Evolutionary conservation across 805 yeast species (phyloP), one percentile per base, ranked within the genome.

Genomic region (Candida vaughaniae): DNA sequence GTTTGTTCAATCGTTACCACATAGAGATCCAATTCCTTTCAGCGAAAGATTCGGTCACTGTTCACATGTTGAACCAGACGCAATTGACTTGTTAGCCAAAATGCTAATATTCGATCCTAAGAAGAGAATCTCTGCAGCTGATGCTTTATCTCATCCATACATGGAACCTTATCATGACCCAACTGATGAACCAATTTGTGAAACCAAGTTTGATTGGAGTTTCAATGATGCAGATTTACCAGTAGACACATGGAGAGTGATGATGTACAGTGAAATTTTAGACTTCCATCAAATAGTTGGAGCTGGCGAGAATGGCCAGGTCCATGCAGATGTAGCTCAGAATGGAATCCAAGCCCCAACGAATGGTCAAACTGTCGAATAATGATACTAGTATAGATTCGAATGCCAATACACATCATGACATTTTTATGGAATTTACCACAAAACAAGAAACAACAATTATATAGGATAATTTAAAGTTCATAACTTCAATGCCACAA

Each of bases 211-310:
- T 54, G 99, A 93, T 64, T 93, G 99, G 99, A 82, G 93, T 53
- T 91, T 91, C 63, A 91, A 93, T 60, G 98, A 95, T 51, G 98
- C 96, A 0, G 99, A 91, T 62, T 73, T 91, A 52, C 97, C 98
- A 3, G 93, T 93, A 12, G 98, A 93, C 55, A 88, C 96, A 10
- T 91, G 99, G 99, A 81, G 95, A 67, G 95, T 89, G 14, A 91
- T 93, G 98, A 91, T 93, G 96, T 93, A 93, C 66, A 84, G 95
- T 36, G 99, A 91, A 65, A 93, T 91, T 45, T 71, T 93, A 49
- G 97, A 91, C 60, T 91, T 89, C 76, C 98, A 91, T 63, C 95
- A 89, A 60, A 86, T 85, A 41, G 90, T 82, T 29, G 84, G 71
- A 18, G 57, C 49, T 20, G n/a, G n/a, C n/a, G n/a, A n/a, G n/a